phyloP scores from a whole-genome alignment of 306 rosid genomes.

The Begonia fuchsioides region DNA sequence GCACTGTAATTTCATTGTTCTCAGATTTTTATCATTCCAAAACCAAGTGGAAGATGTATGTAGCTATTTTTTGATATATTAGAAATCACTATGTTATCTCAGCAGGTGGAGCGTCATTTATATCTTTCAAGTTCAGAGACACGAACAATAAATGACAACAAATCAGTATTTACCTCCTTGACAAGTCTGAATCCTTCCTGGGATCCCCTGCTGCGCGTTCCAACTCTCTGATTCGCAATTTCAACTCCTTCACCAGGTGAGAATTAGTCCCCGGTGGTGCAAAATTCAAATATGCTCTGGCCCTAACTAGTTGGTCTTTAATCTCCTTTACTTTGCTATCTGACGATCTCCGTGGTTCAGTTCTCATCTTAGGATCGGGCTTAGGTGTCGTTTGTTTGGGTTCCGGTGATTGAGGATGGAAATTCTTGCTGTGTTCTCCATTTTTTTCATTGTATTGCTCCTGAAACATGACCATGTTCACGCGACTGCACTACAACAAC shows the following conservation, averaged over 20 bases:
- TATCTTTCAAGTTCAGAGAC: not conserved
- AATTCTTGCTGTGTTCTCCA: too few relatives aligned
- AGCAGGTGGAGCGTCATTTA: too few relatives aligned
- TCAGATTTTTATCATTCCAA: not conserved
- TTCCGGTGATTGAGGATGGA: not conserved
- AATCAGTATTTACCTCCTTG: slow-evolving; percentile 37
- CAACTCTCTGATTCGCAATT: slow-evolving; percentile 58
- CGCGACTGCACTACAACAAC: too few relatives aligned
- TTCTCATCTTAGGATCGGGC: slow-evolving; percentile 17
- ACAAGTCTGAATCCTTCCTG: slow-evolving; percentile 49
- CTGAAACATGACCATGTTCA: too few relatives aligned
- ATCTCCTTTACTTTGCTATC: slow-evolving; percentile 52
- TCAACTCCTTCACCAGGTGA: slow-evolving; percentile 69
- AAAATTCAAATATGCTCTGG: slow-evolving; percentile 59
- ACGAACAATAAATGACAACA: slow-evolving; percentile 4
- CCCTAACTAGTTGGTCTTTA: slow-evolving; percentile 78
- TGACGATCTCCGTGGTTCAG: slow-evolving; percentile 17
- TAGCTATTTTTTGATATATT: too few relatives aligned
- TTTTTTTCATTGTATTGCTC: too few relatives aligned
- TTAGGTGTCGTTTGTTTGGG: slow-evolving; percentile 13
- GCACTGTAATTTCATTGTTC: slow-evolving; percentile 55
- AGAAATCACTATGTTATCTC: too few relatives aligned
- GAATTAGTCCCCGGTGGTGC: slow-evolving; percentile 57
- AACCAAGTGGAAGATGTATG: too few relatives aligned
- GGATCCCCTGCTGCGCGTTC: slow-evolving; percentile 59